Evolutionary conservation across 192 early-diverging fungal genomes (phyloP).

Genomic region (Backusella circina): DNA sequence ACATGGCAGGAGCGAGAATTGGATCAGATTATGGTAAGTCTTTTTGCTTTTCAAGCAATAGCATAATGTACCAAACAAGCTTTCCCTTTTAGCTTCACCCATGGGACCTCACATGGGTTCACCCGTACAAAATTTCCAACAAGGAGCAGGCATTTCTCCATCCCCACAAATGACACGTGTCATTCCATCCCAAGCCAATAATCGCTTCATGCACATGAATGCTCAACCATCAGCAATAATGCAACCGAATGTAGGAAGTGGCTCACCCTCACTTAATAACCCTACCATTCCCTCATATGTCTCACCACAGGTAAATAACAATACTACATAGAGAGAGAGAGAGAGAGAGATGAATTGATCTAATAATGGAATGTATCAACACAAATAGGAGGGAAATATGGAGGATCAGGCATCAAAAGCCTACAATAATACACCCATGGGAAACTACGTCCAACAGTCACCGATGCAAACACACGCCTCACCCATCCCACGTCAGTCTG

Average conservation of each 20-base stretch:
- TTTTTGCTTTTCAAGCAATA: not conserved
- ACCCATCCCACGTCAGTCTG: slow-evolving; percentile 8
- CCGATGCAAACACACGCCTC: slow-evolving; percentile 7
- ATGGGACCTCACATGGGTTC: slow-evolving; percentile 5
- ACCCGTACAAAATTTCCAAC: not conserved
- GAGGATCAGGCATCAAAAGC: slow-evolving; percentile 32
- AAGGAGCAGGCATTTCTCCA: slow-evolving; percentile 3
- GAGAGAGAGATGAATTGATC: not conserved
- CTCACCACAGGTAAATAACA: slow-evolving; percentile 4
- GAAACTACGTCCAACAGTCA: slow-evolving; percentile 8
- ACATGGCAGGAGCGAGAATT: slow-evolving; percentile 16
- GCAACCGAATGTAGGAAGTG: slow-evolving; percentile 8
- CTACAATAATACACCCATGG: not conserved
- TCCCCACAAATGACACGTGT: slow-evolving; percentile 9
- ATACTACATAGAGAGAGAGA: not conserved
- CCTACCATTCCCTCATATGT: slow-evolving; percentile 1
- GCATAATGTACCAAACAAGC: not conserved
- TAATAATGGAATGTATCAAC: not conserved
- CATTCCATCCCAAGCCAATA: slow-evolving; percentile 1
- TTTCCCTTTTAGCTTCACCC: not conserved
- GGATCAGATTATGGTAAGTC: slow-evolving; percentile 4
- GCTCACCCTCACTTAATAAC: slow-evolving; percentile 1
- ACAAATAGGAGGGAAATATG: slow-evolving; percentile 32
- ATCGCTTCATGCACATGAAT: slow-evolving; percentile 8
- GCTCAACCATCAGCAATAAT: slow-evolving; percentile 6